phyloP scores from a whole-genome alignment of 2,329 filamentous ascomycete genomes.

The Botryotinia globosa region DNA sequence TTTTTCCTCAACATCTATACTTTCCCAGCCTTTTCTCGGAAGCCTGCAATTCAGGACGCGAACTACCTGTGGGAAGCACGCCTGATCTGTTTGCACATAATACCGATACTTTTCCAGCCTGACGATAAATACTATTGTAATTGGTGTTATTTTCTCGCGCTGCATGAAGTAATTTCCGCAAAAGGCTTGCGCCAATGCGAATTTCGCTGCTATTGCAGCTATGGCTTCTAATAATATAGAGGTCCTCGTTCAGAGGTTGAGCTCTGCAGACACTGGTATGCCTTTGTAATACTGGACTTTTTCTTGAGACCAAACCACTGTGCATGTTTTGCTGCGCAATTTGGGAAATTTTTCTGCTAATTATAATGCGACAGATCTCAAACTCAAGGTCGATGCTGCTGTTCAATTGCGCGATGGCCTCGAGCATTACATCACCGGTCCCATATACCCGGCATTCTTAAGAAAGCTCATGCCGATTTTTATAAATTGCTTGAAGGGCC shows the following conservation, averaged over 20 bases:
- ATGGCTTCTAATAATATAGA: slow-evolving; percentile 63
- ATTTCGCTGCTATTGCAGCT: slow-evolving; percentile 46
- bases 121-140: slow-evolving; percentile 1
- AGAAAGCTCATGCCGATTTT: slow-evolving; percentile 88
- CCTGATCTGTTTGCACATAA: slow-evolving; percentile 1
- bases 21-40: neutral
- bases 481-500: slow-evolving; percentile 76
- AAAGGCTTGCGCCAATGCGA: slow-evolving; percentile 31
- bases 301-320: slow-evolving; percentile 1
- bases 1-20: neutral
- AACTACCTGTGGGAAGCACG: slow-evolving; percentile 6
- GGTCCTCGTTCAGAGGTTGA: slow-evolving; percentile 55
- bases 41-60: neutral
- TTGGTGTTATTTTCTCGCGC: slow-evolving; percentile 2
- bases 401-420: slow-evolving; percentile 86
- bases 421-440: slow-evolving; percentile 78
- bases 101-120: slow-evolving; percentile 5
- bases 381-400: slow-evolving; percentile 77
- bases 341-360: slow-evolving; percentile 21
- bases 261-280: slow-evolving; percentile 45
- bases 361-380: slow-evolving; percentile 59
- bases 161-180: slow-evolving; percentile 17
- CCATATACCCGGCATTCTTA: slow-evolving; percentile 77
- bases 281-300: slow-evolving; percentile 6
- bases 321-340: neutral